phyloP scores from a whole-genome alignment of 495 filamentous ascomycete species.

The Echria macrotheca region DNA sequence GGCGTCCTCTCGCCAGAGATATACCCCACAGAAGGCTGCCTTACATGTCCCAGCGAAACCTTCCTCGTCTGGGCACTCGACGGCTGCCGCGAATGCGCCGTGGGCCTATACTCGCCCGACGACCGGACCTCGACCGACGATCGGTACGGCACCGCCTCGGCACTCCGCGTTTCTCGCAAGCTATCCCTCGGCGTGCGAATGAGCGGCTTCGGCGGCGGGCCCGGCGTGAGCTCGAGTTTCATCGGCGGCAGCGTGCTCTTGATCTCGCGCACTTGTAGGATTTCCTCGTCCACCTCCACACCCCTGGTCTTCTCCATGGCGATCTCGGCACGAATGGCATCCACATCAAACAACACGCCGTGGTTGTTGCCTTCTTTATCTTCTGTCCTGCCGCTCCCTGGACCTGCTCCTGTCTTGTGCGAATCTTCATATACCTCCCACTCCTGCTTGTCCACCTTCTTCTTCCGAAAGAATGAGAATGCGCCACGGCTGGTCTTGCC shows the following conservation, averaged over 20 bases:
- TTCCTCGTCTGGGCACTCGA: conserved; percentile 7
- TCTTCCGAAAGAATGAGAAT: conserved; percentile 77
- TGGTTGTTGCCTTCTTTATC: conserved; percentile 44
- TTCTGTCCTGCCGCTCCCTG: conserved; percentile 32
- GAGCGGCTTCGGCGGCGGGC: conserved; percentile 26
- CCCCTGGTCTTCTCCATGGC: conserved; percentile 54
- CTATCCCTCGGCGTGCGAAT: conserved; percentile 30
- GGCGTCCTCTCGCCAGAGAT: conserved; percentile 19
- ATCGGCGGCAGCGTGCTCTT: conserved; percentile 86
- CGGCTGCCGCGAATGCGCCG: conserved; percentile 8
- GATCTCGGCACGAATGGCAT: conserved; percentile 84
- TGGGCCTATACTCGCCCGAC: conserved; percentile 14
- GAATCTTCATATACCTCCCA: conserved; percentile 89
- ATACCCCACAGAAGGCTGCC: conserved; percentile 6
- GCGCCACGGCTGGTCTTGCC: conserved; percentile 36
- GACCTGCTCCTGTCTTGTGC: conserved; percentile 19
- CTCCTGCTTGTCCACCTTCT: conserved; percentile 67
- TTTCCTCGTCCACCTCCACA: conserved; percentile 27
- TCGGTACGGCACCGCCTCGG: conserved; percentile 21
- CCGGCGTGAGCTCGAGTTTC: conserved; percentile 58
- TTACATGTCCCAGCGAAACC: not conserved
- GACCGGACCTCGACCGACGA: conserved; percentile 29
- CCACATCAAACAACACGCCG: conserved; percentile 85
- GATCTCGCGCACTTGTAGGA: conserved; percentile 70
- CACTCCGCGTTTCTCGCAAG: conserved; percentile 48